Evolutionary conservation across 139 green algal genomes (phyloP).

Genomic region (Coelastrella sp.): DNA sequence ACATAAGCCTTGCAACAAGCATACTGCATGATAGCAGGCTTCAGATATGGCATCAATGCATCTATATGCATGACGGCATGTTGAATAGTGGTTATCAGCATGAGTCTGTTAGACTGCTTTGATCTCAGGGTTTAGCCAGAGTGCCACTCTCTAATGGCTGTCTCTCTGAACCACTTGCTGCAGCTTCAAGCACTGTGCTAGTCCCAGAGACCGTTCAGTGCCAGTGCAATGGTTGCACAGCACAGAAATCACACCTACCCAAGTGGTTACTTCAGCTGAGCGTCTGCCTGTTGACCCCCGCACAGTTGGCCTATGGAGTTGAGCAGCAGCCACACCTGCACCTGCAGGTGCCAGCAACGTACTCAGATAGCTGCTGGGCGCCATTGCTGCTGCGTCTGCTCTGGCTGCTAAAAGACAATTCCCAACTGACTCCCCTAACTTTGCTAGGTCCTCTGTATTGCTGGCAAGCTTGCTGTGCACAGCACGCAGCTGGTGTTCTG

Average conservation of each 20-base stretch:
- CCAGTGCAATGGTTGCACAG: too few species aligned
- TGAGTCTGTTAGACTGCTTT: too few species aligned
- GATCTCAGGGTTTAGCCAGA: too few species aligned
- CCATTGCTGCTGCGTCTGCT: constrained; percentile 16
- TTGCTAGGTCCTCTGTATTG: background rate
- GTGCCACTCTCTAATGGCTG: background rate
- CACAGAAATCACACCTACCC: background rate
- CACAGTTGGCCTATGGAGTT: background rate
- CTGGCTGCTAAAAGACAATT: constrained; percentile 13
- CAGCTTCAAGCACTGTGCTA: background rate
- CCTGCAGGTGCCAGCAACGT: constrained; percentile 1
- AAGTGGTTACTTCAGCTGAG: background rate
- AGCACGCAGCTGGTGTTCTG: background rate
- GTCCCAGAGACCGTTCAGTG: too few species aligned
- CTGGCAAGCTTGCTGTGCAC: background rate
- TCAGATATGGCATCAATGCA: too few species aligned
- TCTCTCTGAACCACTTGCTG: background rate
- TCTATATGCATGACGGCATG: too few species aligned
- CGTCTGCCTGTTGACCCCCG: background rate
- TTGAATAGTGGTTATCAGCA: too few species aligned
- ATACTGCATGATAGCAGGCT: too few species aligned
- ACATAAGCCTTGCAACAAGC: too few species aligned
- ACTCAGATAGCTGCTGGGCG: constrained; percentile 40
- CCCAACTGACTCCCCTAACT: constrained; percentile 18
- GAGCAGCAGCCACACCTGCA: background rate